Conservation (phyloP, 108 stramenopile genomes). For the Skeletonema costatum region DNA sequence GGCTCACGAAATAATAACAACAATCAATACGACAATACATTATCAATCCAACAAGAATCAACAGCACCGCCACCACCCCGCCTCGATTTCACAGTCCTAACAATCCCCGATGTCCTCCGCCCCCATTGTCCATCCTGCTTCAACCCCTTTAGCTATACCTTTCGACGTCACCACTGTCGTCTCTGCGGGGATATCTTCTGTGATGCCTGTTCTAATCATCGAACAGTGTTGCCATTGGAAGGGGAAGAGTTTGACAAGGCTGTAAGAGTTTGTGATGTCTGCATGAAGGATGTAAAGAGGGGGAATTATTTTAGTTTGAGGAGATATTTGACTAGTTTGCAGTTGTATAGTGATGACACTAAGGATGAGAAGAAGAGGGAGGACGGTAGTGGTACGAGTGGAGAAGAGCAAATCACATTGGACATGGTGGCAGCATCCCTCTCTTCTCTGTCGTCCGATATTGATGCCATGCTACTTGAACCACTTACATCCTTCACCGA, state of each 20-base stretch:
- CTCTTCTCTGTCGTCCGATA: constrained; percentile 64
- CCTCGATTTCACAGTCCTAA: constrained; percentile 64
- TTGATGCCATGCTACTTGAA: constrained; percentile 61
- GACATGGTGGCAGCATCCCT: constrained; percentile 69
- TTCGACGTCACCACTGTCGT: constrained; percentile 94
- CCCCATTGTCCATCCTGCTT: constrained; percentile 60
- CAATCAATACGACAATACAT: background rate
- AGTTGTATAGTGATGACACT: constrained; percentile 64
- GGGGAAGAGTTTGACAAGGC: constrained; percentile 70
- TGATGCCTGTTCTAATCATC: constrained; percentile 70
- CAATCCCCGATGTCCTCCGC: constrained; percentile 69
- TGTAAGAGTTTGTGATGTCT: constrained; percentile 76
- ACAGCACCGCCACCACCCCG: constrained; percentile 47
- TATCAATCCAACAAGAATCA: background rate
- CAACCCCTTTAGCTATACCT: constrained; percentile 51
- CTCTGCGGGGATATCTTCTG: constrained; percentile 96
- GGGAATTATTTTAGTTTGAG: constrained; percentile 85
- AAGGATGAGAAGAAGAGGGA: background rate
- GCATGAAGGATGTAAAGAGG: constrained; percentile 72
- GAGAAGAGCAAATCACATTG: constrained; percentile 14
- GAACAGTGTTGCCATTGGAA: constrained; percentile 66
- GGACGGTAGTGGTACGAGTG: constrained; percentile 39
- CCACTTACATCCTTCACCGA: constrained; percentile 36
- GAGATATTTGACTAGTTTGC: constrained; percentile 78
- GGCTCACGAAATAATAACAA: background rate